Base-by-base conservation (phyloP, 352 stramenopile genomes). In the Pythium aphanidermatum region DNA sequence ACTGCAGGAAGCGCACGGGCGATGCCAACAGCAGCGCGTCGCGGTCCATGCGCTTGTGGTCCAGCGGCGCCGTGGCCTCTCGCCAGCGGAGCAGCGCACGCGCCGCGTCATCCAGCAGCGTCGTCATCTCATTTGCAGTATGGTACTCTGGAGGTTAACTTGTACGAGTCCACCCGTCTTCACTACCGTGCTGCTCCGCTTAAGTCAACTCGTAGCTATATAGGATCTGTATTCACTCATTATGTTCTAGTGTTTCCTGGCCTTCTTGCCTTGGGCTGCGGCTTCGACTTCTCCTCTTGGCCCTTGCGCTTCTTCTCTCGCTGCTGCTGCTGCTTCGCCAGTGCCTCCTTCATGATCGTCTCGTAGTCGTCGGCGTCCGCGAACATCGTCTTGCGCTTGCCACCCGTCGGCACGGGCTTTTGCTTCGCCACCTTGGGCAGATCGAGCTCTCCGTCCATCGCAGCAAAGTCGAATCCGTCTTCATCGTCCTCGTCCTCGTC, bases 351-450 rank as follows among this genome's bases (percentile, higher is more conserved):
- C 44, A 89, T 70, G 56, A 89, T 79, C 55, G 59, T 42, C 10
- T 86, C 76, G 55, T 88, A 89, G 57, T 89, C 74, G 46, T 89
- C 79, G 25, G 79, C 76, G 20, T 65, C 72, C n/a, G 72, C 76
- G 44, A 92, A 92, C 55, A 77, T 63, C 25, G 70, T 65, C 45
- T 86, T 86, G 17, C 78, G 73, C 60, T 87, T 87, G 10, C 60
- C 52, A 4, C 52, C 56, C 0, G 53, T 50, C 43, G 68, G 67
- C 9, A 65, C 63, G n/a, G 50, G 51, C 13, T 63, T 77, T 47
- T 87, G 76, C 55, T 74, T 80, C 42, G 73, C 73, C n/a, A 55
- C 58, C 59, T 70, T 79, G 11, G 61, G 45, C 26, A 59, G 19
- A 25, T 70, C 53, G 20, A 68, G 26, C 14, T 58, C 51, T 7